A percentile compares a stretch with the other conserved stretches of the same genome.
Evolutionary conservation across 2,329 filamentous ascomycete species (phyloP).

Genomic region (Colletotrichum incanum): DNA sequence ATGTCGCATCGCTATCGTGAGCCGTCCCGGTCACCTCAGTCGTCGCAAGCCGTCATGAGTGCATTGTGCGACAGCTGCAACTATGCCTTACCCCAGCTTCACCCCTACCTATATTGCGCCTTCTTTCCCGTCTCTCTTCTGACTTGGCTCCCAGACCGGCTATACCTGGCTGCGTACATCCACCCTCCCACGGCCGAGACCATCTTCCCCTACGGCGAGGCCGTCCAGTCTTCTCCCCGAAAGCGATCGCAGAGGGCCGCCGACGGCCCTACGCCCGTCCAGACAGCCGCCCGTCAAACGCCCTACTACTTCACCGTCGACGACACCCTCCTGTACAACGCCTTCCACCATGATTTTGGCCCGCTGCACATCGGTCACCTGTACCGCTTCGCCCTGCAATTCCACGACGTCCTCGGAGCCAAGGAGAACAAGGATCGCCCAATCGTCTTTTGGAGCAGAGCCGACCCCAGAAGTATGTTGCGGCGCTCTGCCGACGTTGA

Average conservation of each 20-base stretch:
- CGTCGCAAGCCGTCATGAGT: constrained; percentile 24
- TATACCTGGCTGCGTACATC: constrained; percentile 95
- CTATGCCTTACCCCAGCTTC: constrained; percentile 21
- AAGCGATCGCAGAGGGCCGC: constrained; percentile 71
- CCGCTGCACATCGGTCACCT: constrained; percentile 97
- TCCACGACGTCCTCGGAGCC: constrained; percentile 94
- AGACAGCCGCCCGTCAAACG: constrained; percentile 61
- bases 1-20: constrained; percentile 54
- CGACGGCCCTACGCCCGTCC: constrained; percentile 61
- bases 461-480: constrained; percentile 87
- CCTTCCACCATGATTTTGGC: constrained; percentile 98
- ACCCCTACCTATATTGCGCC: constrained; percentile 44
- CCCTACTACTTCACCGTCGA: constrained; percentile 98
- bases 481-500: constrained; percentile 4
- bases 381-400: constrained; percentile 95
- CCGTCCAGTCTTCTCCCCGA: constrained; percentile 59
- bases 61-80: background rate
- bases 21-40: constrained; percentile 19
- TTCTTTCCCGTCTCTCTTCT: constrained; percentile 52
- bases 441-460: constrained; percentile 96
- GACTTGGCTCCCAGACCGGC: constrained; percentile 77
- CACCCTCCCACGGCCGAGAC: constrained; percentile 86
- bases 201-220: constrained; percentile 84
- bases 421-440: constrained; percentile 91
- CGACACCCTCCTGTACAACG: constrained; percentile 93